A percentile compares a stretch with the other conserved stretches of the same genome.
These are phyloP conservation scores for Melianthus villosus DNA, from an alignment of 441 rosid genomes.

Conservation along the genomic window DNA sequence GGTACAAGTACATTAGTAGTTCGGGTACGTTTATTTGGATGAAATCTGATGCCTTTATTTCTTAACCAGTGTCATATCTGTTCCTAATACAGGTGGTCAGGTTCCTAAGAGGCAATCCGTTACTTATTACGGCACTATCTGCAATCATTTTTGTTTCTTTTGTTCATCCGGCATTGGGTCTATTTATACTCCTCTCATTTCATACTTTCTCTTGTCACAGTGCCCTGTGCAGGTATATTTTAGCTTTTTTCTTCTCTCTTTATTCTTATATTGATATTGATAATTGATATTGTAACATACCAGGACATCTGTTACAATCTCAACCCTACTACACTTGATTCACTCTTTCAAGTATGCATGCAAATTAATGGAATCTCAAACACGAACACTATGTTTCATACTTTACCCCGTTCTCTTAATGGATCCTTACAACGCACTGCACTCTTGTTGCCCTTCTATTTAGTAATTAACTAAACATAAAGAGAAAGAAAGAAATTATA, in stretches of 20 bases:
- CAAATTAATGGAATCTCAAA: too few species aligned
- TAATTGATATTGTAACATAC: too few species aligned
- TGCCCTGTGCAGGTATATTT: conserved; percentile 61
- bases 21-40: conserved; percentile 1
- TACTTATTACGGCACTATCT: conserved; percentile 30
- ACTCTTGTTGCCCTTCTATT: too few species aligned
- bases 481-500: too few species aligned
- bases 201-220: conserved; percentile 63
- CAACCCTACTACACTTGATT: too few species aligned
- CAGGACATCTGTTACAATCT: too few species aligned
- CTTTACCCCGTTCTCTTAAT: too few species aligned
- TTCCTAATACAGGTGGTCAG: conserved; percentile 45
- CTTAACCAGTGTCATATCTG: conserved; percentile 6
- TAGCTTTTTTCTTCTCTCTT: conserved; percentile 1
- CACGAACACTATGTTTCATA: too few species aligned
- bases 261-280: too few species aligned
- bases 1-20: conserved; percentile 23
- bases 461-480: too few species aligned
- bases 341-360: too few species aligned
- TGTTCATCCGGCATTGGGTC: conserved; percentile 87
- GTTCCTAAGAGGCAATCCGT: conserved; percentile 47
- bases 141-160: conserved; percentile 52
- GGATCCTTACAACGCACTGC: too few species aligned
- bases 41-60: conserved; percentile 7
- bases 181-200: conserved; percentile 40